Evolutionary conservation across 345 rosid species (phyloP).

Genomic region (Noccaea bulbosa): DNA sequence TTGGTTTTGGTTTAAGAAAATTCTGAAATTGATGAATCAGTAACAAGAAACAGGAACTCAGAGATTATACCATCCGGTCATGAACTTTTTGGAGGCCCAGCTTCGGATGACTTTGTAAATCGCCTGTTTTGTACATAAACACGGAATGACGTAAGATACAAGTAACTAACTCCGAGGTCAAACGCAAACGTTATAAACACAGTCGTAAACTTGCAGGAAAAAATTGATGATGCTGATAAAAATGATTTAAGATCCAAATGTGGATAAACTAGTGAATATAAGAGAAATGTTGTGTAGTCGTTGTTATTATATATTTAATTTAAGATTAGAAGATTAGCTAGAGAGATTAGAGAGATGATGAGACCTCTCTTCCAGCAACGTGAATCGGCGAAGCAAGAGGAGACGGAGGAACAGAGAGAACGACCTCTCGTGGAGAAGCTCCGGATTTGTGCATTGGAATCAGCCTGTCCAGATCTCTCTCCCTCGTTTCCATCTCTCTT

Average conservation of each 20-base stretch:
- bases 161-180: conserved; percentile 26
- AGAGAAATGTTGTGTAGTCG: background rate
- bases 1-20: background rate
- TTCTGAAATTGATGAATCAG: background rate
- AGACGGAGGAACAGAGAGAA: conserved; percentile 45
- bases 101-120: conserved; percentile 61
- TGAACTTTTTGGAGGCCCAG: conserved; percentile 77
- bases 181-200: background rate
- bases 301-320: too few relatives aligned
- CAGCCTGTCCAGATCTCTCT: conserved; percentile 56
- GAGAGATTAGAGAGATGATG: conserved; percentile 4
- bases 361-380: conserved; percentile 62
- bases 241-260: background rate
- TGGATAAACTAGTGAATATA: background rate
- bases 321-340: background rate
- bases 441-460: conserved; percentile 50
- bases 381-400: conserved; percentile 51
- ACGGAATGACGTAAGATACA: conserved; percentile 24
- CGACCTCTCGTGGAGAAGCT: conserved; percentile 37
- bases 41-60: background rate
- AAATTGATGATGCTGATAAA: background rate
- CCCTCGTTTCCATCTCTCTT: conserved; percentile 47
- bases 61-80: conserved; percentile 68
- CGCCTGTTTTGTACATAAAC: conserved; percentile 47
- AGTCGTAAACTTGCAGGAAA: background rate